phyloP scores from a whole-genome alignment of 371 early-diverging fungal genomes.

The Mucor lusitanicus region DNA sequence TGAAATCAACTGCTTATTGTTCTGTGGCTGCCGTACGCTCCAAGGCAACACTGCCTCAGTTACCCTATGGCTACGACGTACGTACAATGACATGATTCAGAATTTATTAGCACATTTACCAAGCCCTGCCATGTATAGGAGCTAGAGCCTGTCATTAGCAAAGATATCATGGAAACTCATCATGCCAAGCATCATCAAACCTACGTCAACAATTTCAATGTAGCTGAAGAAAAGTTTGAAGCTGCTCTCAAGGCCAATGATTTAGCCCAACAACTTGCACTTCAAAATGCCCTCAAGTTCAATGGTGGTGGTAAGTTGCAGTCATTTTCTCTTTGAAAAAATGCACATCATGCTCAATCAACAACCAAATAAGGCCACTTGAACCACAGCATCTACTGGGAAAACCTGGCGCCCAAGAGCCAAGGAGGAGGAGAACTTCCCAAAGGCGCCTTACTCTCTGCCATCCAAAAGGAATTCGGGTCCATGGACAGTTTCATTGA shows the following conservation, averaged over 20 bases:
- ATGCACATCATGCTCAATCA: too few species aligned
- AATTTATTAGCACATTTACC: background rate
- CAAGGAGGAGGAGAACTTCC: conserved; percentile 19
- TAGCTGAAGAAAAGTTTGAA: conserved; percentile 71
- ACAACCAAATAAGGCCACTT: conserved; percentile 65
- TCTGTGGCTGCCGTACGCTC: conserved; percentile 50
- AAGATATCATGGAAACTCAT: conserved; percentile 96
- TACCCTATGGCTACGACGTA: conserved; percentile 76
- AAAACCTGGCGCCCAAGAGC: conserved; percentile 82
- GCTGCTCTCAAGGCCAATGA: conserved; percentile 72
- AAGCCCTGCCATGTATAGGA: conserved; percentile 47
- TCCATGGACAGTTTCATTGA: conserved; percentile 81
- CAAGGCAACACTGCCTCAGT: conserved; percentile 73
- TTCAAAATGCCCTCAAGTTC: conserved; percentile 87
- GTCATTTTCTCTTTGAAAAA: background rate
- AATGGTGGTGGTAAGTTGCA: conserved; percentile 88
- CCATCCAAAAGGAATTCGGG: conserved; percentile 84
- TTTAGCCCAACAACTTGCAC: conserved; percentile 67
- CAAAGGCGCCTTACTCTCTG: conserved; percentile 22
- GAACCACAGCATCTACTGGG: conserved; percentile 98
- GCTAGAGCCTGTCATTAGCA: conserved; percentile 90
- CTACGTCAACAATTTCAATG: conserved; percentile 61
- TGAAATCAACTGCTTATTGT: conserved; percentile 36
- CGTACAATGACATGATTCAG: conserved; percentile 7
- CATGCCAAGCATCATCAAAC: conserved; percentile 95